Base-by-base conservation (phyloP, 495 filamentous ascomycete genomes). In the Aspergillus baeticus region DNA sequence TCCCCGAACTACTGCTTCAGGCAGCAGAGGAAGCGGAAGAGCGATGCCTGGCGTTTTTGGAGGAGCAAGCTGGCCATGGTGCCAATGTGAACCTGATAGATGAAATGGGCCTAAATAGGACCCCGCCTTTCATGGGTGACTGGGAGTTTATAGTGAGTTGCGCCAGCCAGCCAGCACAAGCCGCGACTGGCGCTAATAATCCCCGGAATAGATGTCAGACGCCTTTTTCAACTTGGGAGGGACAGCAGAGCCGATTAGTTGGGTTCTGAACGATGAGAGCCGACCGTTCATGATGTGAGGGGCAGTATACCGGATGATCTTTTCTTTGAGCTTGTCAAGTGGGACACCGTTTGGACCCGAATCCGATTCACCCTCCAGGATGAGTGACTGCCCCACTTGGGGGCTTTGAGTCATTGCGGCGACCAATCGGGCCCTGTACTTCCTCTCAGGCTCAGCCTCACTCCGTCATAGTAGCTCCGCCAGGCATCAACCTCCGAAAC, bases 11-110 rank as follows among this genome's bases (percentile, higher is more conserved):
- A 8, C 56, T 80, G 2, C 33, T 78, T 0, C 63, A 63, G 18
- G 67, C 77, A 13, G 76, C 66, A 1, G 76, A 79, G 45, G 66
- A 75, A 15, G 71, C 58, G 13, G 58, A 41, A 45, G 67, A 66
- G 17, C 63, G 6, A 36, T 75, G 64, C 45, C 45, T 73, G 29
- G 48, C 54, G n/a, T 69, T 76, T 1, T 53, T 78, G 8, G 63
- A 73, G 37, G 46, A 52, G 1, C 64, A 48, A 39, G 49, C 34
- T 2, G 35, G 14, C 18, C n/a, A 42, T 21, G 41, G 34, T 10
- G 13, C 21, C 1, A 26, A 8, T 21, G 53, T n/a, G 1, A 33
- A 47, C 22, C 7, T 11, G 15, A 14, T 50, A 10, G 21, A 55
- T n/a, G 18, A 49, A 1, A 14, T 47, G n/a, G 21, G 22, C 18